These are phyloP conservation scores for Chytriomyces sp. DNA, from an alignment of 192 early-diverging fungal genomes.

Conservation along the genomic window DNA sequence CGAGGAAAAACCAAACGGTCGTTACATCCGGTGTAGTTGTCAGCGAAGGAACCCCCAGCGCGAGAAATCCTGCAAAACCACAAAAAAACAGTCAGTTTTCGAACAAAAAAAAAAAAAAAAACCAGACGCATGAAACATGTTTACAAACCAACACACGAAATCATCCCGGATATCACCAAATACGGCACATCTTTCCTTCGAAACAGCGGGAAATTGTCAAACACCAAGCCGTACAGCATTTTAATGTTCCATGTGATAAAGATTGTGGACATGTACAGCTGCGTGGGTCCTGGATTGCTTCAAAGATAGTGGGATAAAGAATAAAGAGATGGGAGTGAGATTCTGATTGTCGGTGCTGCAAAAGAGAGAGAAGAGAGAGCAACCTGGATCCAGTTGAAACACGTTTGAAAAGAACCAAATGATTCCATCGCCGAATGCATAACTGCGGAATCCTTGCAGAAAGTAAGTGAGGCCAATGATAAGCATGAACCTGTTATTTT, in stretches of 20 bases:
- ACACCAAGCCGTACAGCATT: slow-evolving; percentile 33
- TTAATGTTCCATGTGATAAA: slow-evolving; percentile 43
- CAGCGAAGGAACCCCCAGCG: slow-evolving; percentile 8
- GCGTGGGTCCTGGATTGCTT: slow-evolving; percentile 13
- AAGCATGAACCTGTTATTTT: slow-evolving; percentile 30
- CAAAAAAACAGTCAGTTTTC: too few relatives aligned
- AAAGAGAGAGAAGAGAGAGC: neutral
- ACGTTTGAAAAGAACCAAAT: slow-evolving; percentile 37
- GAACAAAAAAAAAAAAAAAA: too few relatives aligned
- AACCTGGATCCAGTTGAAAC: slow-evolving; percentile 24
- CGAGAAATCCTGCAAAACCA: slow-evolving; percentile 14
- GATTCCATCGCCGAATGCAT: slow-evolving; percentile 41
- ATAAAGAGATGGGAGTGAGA: neutral
- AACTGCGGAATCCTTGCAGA: slow-evolving; percentile 39
- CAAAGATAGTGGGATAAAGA: neutral
- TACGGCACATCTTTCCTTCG: slow-evolving; percentile 32
- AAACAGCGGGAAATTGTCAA: slow-evolving; percentile 42
- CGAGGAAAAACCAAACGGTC: slow-evolving; percentile 35
- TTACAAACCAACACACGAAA: slow-evolving; percentile 27
- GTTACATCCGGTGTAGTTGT: slow-evolving; percentile 24
- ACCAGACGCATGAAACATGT: too few relatives aligned
- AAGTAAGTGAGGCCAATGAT: slow-evolving; percentile 41
- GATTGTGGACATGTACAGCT: slow-evolving; percentile 37
- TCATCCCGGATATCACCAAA: slow-evolving; percentile 26
- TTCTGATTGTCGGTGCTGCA: neutral